Evolutionary conservation across 208 protist species (phyloP).

Genomic region (Wallacemonas sp.): DNA sequence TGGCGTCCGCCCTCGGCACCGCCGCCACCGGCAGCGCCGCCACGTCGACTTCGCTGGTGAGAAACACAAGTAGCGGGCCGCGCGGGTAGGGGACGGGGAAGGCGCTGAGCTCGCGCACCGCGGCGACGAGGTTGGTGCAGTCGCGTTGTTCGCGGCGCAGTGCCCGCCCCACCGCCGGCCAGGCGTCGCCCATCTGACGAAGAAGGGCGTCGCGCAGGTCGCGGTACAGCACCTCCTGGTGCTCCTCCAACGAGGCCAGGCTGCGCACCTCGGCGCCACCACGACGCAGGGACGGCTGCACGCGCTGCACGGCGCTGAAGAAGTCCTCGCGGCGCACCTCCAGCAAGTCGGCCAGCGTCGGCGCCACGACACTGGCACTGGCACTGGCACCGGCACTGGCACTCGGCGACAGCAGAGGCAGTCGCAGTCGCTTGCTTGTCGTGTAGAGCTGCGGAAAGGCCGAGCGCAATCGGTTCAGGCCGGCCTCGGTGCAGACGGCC

Average conservation of each 20-base stretch:
- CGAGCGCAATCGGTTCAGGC: conserved; percentile 70
- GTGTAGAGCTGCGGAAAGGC: conserved; percentile 81
- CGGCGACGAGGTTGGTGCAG: conserved; percentile 51
- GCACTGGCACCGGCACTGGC: conserved; percentile 18
- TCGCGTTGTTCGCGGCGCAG: conserved; percentile 39
- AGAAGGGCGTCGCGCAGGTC: conserved; percentile 42
- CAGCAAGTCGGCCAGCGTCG: neutral
- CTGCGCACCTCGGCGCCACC: conserved; percentile 17
- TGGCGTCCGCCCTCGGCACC: neutral
- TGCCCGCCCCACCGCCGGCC: conserved; percentile 52
- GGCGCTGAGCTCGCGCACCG: conserved; percentile 53
- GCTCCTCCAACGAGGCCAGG: conserved; percentile 32
- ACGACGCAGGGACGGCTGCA: conserved; percentile 71
- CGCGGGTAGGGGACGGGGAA: conserved; percentile 62
- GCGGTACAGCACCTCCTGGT: conserved; percentile 64
- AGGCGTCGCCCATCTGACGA: conserved; percentile 38
- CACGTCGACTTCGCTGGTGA: conserved; percentile 17
- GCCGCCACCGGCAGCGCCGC: too few relatives aligned
- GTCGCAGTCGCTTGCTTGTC: conserved; percentile 42
- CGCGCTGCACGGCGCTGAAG: conserved; percentile 60
- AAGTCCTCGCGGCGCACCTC: conserved; percentile 66
- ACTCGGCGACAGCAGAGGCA: conserved; percentile 27
- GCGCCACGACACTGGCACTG: conserved; percentile 27
- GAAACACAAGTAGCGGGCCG: conserved; percentile 54
- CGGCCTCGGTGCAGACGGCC: conserved; percentile 98